phyloP scores from a whole-genome alignment of 352 stramenopile species.

The Aphanomyces astaci region DNA sequence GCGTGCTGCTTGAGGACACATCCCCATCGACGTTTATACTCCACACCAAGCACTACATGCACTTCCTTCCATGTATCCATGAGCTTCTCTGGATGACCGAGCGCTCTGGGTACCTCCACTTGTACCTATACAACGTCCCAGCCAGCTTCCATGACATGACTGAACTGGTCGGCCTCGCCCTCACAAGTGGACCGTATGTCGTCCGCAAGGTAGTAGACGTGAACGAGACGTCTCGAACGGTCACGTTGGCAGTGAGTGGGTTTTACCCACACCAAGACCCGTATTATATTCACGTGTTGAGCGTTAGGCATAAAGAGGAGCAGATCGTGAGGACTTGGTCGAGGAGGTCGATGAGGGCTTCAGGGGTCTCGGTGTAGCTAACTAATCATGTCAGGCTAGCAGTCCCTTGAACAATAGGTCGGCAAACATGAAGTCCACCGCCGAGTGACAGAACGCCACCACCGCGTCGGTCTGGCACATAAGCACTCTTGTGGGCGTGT shows the following conservation, averaged over 20 bases:
- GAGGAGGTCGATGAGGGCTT: too few relatives aligned
- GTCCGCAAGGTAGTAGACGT: not conserved
- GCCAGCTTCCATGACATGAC: not conserved
- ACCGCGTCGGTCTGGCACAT: too few relatives aligned
- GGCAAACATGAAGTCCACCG: too few relatives aligned
- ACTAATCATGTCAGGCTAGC: too few relatives aligned
- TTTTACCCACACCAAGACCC: not conserved
- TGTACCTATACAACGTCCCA: slow-evolving; percentile 14
- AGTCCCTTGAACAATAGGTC: too few relatives aligned
- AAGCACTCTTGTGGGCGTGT: too few relatives aligned
- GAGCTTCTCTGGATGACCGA: slow-evolving; percentile 15
- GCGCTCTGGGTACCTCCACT: slow-evolving; percentile 7
- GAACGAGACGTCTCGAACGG: not conserved
- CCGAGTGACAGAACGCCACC: too few relatives aligned
- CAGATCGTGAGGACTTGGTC: too few relatives aligned
- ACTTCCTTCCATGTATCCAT: not conserved
- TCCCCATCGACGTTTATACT: slow-evolving; percentile 8
- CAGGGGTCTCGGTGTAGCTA: too few relatives aligned
- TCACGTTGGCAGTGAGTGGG: not conserved
- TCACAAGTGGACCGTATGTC: not conserved
- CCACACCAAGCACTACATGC: slow-evolving; percentile 3
- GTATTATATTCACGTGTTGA: slow-evolving; percentile 22
- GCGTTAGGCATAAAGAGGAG: too few relatives aligned
- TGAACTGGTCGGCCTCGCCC: not conserved
- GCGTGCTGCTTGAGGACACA: slow-evolving; percentile 3